Evolutionary conservation across 148 eudicot species (phyloP).

Genomic region (Rhododendron williamsianum): DNA sequence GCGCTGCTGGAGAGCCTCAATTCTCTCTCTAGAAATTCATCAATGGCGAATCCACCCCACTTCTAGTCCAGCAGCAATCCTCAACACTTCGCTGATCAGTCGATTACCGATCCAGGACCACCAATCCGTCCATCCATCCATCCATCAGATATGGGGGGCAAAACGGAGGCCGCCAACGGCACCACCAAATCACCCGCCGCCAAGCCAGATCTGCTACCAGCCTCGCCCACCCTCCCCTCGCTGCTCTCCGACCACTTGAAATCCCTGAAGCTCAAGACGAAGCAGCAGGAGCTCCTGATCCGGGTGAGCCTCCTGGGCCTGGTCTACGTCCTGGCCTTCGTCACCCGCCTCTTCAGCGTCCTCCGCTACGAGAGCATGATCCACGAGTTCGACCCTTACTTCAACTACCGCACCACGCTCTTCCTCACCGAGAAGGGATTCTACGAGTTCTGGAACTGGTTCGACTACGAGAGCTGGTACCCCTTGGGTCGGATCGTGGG

Average conservation of each 20-base stretch:
- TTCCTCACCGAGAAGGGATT: slow-evolving; percentile 78
- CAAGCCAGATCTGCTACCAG: slow-evolving; percentile 30
- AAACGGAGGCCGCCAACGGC: slow-evolving; percentile 11
- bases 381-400: slow-evolving; percentile 97
- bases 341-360: slow-evolving; percentile 77
- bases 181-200: not conserved
- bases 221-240: slow-evolving; percentile 17
- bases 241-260: slow-evolving; percentile 11
- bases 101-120: not conserved
- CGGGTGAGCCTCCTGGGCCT: slow-evolving; percentile 61
- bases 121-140: not conserved
- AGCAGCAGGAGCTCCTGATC: slow-evolving; percentile 84
- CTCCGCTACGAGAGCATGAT: slow-evolving; percentile 94
- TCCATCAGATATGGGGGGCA: not conserved
- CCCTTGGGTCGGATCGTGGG: slow-evolving; percentile 88
- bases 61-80: not conserved
- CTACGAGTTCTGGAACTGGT: slow-evolving; percentile 98
- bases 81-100: not conserved
- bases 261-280: slow-evolving; percentile 67
- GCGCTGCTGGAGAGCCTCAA: not conserved
- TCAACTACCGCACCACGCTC: slow-evolving; percentile 83
- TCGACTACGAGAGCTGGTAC: slow-evolving; percentile 93
- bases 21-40: not conserved
- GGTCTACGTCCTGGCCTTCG: slow-evolving; percentile 75
- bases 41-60: not conserved